Evolutionary conservation across 2,329 filamentous ascomycete species (phyloP), one percentile per base, ranked within the genome.

Genomic region (Claviceps paspali): DNA sequence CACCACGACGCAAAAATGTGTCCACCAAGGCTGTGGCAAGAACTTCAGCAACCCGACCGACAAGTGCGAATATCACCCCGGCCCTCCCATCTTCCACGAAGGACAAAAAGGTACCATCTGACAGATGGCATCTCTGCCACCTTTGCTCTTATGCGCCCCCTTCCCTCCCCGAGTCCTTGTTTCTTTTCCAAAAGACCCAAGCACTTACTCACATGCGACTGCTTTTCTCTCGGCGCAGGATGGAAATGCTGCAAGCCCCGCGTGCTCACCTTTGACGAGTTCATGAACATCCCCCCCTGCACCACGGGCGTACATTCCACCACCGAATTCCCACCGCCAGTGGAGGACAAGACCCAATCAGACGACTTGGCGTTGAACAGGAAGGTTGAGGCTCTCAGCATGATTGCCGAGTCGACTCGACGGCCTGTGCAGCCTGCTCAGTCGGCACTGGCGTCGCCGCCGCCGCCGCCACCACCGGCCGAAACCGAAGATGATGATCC

Each of bases 171-270:
- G 8, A 22, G 10, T 14, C 11, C n/a, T n/a, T n/a, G n/a, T n/a
- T n/a, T n/a, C n/a, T n/a, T n/a, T n/a, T n/a, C n/a, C n/a, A n/a
- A n/a, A n/a, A 22, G 21, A 22, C 21, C 5, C 21, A 26, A 10
- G 10, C 14, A 5, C 5, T 29, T 18, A 29, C 2, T 21, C 29
- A 31, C 17, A 21, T 31, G 3, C 18, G 1, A 7, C 28, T 29
- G 10, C 5, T 6, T 11, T 21, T 38, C 22, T 27, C 34, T 14
- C 28, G 12, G 9, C 17, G 31, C 52, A 95, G 88, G 91, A 54
- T 96, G 91, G 88, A 92, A 93, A 66, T 98, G 91, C 68, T 98
- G 91, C 73, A 96, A 95, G 64, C 81, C 87, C 40, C 82, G 91
- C 52, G 86, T 96, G 50, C 69, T 98, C 50, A 95, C 86, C 41